These are phyloP conservation scores for Cornus controversa DNA, from an alignment of 148 eudicot species.

Conservation along the genomic window DNA sequence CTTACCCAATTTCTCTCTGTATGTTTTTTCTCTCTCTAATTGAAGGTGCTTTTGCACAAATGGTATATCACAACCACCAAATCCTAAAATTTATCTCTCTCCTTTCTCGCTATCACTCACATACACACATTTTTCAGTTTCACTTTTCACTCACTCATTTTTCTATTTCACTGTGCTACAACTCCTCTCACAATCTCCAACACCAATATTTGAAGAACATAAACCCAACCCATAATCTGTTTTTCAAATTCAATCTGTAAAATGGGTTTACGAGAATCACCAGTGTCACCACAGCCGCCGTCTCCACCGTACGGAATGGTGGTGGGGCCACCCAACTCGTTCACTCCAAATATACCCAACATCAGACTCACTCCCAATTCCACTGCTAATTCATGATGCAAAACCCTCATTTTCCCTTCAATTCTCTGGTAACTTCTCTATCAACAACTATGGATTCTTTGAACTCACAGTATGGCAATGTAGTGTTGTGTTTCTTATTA, in stretches of 20 bases:
- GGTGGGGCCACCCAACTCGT: slow-evolving; percentile 25
- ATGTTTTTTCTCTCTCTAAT: no score
- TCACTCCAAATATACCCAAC: slow-evolving; percentile 15
- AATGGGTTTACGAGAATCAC: slow-evolving; percentile 26
- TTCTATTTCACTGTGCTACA: no score
- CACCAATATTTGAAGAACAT: slow-evolving; percentile 16
- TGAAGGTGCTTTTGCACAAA: no score
- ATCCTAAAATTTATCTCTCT: no score
- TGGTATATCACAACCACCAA: no score
- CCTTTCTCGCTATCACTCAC: no score
- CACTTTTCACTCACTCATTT: background rate
- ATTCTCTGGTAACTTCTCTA: slow-evolving; percentile 19
- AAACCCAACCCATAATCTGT: background rate
- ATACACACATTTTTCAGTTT: background rate
- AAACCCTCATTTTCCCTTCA: slow-evolving; percentile 44
- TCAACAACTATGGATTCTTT: slow-evolving; percentile 27
- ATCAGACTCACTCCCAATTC: slow-evolving; percentile 27
- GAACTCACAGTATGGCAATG: slow-evolving; percentile 36
- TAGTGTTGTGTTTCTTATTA: no score
- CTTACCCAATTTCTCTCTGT: no score
- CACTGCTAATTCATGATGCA: no score
- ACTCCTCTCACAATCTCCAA: background rate
- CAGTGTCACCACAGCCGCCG: slow-evolving; percentile 18
- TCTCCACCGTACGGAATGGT: slow-evolving; percentile 35
- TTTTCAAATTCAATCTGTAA: background rate